These are phyloP conservation scores for Carnegiea gigantea DNA, from an alignment of 179 eudicot species.

Conservation along the genomic window DNA sequence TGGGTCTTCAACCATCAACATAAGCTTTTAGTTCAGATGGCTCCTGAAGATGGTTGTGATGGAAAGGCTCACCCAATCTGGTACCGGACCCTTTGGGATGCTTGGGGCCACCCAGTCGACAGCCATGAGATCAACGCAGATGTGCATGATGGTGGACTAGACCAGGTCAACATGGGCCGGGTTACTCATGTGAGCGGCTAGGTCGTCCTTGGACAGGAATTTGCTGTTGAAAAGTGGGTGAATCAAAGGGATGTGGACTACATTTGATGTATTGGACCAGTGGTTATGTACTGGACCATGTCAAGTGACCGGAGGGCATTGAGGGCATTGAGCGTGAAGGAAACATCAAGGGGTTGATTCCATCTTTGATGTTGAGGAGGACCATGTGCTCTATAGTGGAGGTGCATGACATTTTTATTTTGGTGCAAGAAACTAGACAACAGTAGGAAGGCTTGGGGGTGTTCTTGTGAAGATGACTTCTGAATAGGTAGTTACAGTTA, in stretches of 20 bases:
- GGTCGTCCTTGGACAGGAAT: conserved; percentile 52
- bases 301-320: conserved; percentile 50
- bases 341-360: conserved; percentile 38
- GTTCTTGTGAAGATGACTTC: no score
- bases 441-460: no score
- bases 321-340: conserved; percentile 53
- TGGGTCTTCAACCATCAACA: no score
- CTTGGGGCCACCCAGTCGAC: conserved; percentile 59
- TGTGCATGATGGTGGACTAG: conserved; percentile 42
- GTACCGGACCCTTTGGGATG: background rate
- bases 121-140: conserved; percentile 68
- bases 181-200: conserved; percentile 49
- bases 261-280: conserved; percentile 47
- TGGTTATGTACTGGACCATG: conserved; percentile 48
- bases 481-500: no score
- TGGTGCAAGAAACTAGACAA: no score
- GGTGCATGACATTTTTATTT: conserved; percentile 17
- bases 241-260: conserved; percentile 45
- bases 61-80: no score
- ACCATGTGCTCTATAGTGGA: conserved; percentile 66
- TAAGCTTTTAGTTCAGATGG: no score
- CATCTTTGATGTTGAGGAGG: conserved; percentile 63
- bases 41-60: no score
- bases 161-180: conserved; percentile 57
- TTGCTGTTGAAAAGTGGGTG: conserved; percentile 78